Base-by-base conservation (phyloP, 148 eudicot species). In the Gaultheria prostrata region DNA sequence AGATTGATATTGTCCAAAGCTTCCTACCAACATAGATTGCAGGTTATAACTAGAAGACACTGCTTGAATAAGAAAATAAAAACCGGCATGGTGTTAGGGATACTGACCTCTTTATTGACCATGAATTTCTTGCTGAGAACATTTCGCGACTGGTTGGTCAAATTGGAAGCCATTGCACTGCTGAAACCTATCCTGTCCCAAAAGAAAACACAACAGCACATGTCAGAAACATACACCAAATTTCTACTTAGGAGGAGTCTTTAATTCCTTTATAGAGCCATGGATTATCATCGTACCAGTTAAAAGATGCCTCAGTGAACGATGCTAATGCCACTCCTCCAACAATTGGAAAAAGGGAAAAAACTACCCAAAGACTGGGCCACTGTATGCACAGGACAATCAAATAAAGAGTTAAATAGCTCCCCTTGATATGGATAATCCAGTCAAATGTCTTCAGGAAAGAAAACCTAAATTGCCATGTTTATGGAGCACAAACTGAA, bases 121-220 rank as follows among this genome's bases (percentile, higher is more conserved):
- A 96, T 94, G 72, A 94, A 78, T 83, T 92, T 94, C 85, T 96
- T 96, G 89, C 99, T 96, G 18, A 94, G 92, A 39, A 96, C 99
- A 79, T 96, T 96, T 61, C 99, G 93, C 4, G 98, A 91, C 82
- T 96, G 99, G 85, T 94, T 94, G 65, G 98, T 94, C 76, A 96
- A 70, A 87, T 96, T 96, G 81, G 99, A 94, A 61, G 99, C 97
- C 98, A 96, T 96, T 84, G 99, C 99, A 79, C 91, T 96, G 50
- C 88, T 83, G 86, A 96, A 96, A 67, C 99, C 99, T 81, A 89
- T 86, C 93, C 91, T 91, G 93, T 77, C 73, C 17, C 82, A 61
- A 35, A 50, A 65, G 30, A 61, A 53, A 54, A 82, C 10, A 28
- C 11, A 50, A 12, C 78, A 57, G 75, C 33, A 54, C 56, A n/a